Evolutionary conservation across 129 eudicot genomes (phyloP).

Genomic region (Chrysanthemum seticuspe): DNA sequence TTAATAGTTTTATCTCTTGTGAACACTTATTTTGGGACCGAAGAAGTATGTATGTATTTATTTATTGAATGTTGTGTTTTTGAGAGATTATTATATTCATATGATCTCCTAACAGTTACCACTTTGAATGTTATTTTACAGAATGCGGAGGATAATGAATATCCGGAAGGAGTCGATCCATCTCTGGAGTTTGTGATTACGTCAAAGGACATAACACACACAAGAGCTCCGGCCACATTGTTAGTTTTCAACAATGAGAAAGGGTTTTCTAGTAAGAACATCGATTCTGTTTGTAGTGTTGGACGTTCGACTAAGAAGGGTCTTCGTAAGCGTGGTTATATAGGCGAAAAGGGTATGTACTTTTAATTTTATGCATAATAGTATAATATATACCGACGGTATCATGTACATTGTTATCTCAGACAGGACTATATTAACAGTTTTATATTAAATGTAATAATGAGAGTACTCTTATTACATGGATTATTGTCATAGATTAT

Average conservation of each 20-base stretch:
- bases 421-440: no score
- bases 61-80: no score
- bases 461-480: no score
- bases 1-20: not conserved
- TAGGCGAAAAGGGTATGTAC: slow-evolving; percentile 59
- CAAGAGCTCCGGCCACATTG: slow-evolving; percentile 41
- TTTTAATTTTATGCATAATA: not conserved
- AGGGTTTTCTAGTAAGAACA: slow-evolving; percentile 44
- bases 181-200: slow-evolving; percentile 52
- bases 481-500: no score
- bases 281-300: slow-evolving; percentile 56
- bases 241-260: slow-evolving; percentile 59
- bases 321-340: slow-evolving; percentile 48
- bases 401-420: no score
- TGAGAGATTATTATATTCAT: no score
- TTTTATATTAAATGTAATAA: no score
- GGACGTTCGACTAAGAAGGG: slow-evolving; percentile 62
- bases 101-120: no score
- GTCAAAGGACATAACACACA: slow-evolving; percentile 50
- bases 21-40: no score
- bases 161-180: slow-evolving; percentile 50
- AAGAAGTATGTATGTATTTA: no score
- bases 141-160: slow-evolving; percentile 71
- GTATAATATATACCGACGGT: no score
- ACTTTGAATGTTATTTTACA: slow-evolving; percentile 11